A percentile compares a stretch with the other conserved stretches of the same genome.
These are phyloP conservation scores for Diaporthe australafricana DNA, from an alignment of 2,329 filamentous ascomycete species.

Conservation along the genomic window DNA sequence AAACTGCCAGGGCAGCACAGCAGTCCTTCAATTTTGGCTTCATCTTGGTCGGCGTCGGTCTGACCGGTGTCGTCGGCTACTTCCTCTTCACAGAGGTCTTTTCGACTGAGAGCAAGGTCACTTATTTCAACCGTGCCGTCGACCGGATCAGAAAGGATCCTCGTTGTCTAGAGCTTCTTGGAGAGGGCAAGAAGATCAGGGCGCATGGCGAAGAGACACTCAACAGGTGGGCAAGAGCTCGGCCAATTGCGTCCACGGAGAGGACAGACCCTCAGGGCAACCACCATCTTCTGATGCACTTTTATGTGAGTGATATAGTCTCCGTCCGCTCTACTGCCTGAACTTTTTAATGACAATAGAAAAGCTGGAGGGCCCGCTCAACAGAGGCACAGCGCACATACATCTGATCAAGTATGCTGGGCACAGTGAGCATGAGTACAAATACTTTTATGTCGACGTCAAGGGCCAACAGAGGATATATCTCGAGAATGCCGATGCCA, in stretches of 20 bases:
- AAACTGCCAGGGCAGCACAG: slow-evolving; percentile 86
- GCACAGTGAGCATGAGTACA: slow-evolving; percentile 79
- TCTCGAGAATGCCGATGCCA: slow-evolving; percentile 69
- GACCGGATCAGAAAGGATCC: slow-evolving; percentile 80
- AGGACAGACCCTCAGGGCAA: slow-evolving; percentile 79
- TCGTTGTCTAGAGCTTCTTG: slow-evolving; percentile 79
- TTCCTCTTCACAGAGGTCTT: slow-evolving; percentile 87
- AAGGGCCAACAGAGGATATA: slow-evolving; percentile 76
- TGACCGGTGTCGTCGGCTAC: slow-evolving; percentile 83
- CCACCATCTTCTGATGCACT: slow-evolving; percentile 86
- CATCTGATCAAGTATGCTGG: slow-evolving; percentile 80
- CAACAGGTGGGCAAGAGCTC: slow-evolving; percentile 82
- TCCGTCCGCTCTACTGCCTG: slow-evolving; percentile 73
- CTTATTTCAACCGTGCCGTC: slow-evolving; percentile 89
- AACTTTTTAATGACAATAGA: slow-evolving; percentile 76
- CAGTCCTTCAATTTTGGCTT: slow-evolving; percentile 90
- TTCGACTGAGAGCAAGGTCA: slow-evolving; percentile 84
- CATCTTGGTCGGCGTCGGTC: slow-evolving; percentile 77
- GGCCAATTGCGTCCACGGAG: slow-evolving; percentile 73
- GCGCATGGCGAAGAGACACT: slow-evolving; percentile 85
- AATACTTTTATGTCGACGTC: slow-evolving; percentile 83
- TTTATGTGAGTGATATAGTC: slow-evolving; percentile 70
- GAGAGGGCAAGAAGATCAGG: slow-evolving; percentile 78
- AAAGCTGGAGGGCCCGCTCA: slow-evolving; percentile 81
- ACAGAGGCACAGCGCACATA: slow-evolving; percentile 78